A percentile compares a stretch with the other conserved stretches of the same genome.
Evolutionary conservation across 2,329 filamentous ascomycete species (phyloP).

Genomic region (Chaetomiaceae sp.): DNA sequence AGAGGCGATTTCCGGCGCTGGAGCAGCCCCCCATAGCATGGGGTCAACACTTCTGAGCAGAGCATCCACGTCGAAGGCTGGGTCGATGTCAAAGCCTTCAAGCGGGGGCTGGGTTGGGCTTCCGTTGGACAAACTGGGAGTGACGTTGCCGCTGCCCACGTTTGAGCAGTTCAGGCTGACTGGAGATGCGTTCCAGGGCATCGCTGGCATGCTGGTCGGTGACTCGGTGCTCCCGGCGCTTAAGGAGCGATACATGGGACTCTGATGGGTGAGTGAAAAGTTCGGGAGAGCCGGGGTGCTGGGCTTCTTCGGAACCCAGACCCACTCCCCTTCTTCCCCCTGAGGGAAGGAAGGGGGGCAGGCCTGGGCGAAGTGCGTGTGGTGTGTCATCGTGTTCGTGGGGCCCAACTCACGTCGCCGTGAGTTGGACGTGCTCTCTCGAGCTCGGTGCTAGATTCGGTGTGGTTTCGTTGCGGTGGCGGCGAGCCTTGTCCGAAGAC

Average conservation of each 20-base stretch:
- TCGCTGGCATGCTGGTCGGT: not conserved
- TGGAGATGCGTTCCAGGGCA: not conserved
- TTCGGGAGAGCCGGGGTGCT: not conserved
- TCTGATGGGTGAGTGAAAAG: not conserved
- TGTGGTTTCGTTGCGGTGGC: not conserved
- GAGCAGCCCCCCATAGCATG: not conserved
- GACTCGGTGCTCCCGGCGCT: not conserved
- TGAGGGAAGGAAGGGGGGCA: not conserved
- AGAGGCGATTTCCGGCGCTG: not conserved
- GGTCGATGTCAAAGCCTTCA: conserved; percentile 11
- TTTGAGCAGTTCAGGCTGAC: not conserved
- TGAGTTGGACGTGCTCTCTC: not conserved
- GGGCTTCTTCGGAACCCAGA: conserved; percentile 8
- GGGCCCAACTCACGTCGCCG: conserved; percentile 3
- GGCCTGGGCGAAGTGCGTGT: not conserved
- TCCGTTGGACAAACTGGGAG: not conserved
- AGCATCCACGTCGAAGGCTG: not conserved
- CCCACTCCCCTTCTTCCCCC: conserved; percentile 13
- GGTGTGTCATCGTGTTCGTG: conserved; percentile 2
- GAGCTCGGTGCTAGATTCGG: not conserved
- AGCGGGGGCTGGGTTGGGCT: conserved; percentile 9
- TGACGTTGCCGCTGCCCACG: not conserved
- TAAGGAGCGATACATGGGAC: conserved; percentile 2
- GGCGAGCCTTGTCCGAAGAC: conserved; percentile 4
- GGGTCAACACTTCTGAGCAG: not conserved